phyloP scores from a whole-genome alignment of 805 yeast species.

The Saccharomycopsis fermentans region DNA sequence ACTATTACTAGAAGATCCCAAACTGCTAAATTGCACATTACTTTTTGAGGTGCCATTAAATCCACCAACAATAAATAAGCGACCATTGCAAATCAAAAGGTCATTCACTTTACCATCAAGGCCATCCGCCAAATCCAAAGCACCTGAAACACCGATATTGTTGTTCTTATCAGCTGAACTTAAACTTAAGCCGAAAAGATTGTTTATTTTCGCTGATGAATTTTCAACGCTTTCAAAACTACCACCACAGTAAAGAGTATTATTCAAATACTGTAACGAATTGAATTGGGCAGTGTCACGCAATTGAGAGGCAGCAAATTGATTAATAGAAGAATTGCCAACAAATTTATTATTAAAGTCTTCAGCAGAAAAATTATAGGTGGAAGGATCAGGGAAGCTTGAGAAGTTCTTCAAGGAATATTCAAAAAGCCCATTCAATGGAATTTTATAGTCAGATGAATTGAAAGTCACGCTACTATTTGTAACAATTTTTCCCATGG shows the following conservation, averaged over 20 bases:
- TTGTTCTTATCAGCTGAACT: slow-evolving; percentile 8
- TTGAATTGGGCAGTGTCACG: slow-evolving; percentile 23
- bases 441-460: slow-evolving; percentile 22
- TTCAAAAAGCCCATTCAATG: slow-evolving; percentile 74
- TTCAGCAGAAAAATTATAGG: slow-evolving; percentile 22
- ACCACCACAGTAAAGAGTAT: slow-evolving; percentile 39
- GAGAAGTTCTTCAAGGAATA: slow-evolving; percentile 64
- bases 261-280: slow-evolving; percentile 32
- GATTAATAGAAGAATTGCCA: slow-evolving; percentile 40
- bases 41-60: slow-evolving; percentile 30
- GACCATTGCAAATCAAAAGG: slow-evolving; percentile 25
- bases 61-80: slow-evolving; percentile 38
- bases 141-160: slow-evolving; percentile 9
- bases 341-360: slow-evolving; percentile 23
- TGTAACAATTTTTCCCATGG: slow-evolving; percentile 20
- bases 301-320: slow-evolving; percentile 27
- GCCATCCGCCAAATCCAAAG: slow-evolving; percentile 27
- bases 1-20: slow-evolving; percentile 25
- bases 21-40: slow-evolving; percentile 23
- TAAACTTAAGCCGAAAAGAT: slow-evolving; percentile 25
- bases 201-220: slow-evolving; percentile 20
- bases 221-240: slow-evolving; percentile 31
- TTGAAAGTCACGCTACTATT: slow-evolving; percentile 16
- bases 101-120: slow-evolving; percentile 31
- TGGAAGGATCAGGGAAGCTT: slow-evolving; percentile 33